phyloP scores from a whole-genome alignment of 495 filamentous ascomycete genomes.

The Neurospora pannonica region DNA sequence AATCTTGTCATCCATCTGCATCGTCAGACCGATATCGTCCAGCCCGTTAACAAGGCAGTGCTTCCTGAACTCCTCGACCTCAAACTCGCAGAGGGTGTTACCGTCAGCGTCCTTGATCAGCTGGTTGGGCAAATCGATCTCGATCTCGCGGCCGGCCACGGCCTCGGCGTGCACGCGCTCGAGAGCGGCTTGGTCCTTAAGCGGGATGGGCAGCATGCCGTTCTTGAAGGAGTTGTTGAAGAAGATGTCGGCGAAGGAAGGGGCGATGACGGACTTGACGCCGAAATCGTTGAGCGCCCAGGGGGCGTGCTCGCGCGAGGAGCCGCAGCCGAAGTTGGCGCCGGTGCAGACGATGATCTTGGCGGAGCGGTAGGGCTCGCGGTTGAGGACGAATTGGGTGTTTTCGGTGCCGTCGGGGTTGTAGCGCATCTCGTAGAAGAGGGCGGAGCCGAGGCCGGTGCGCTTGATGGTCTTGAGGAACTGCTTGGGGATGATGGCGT shows the following conservation, averaged over 20 bases:
- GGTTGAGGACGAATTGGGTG: slow-evolving; percentile 79
- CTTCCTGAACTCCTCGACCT: slow-evolving; percentile 85
- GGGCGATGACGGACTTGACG: slow-evolving; percentile 87
- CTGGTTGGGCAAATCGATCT: slow-evolving; percentile 84
- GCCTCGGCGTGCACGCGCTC: slow-evolving; percentile 71
- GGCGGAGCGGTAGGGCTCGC: slow-evolving; percentile 71
- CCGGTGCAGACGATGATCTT: slow-evolving; percentile 94
- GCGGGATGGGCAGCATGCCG: slow-evolving; percentile 86
- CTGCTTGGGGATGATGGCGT: slow-evolving; percentile 98
- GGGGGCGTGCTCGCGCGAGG: slow-evolving; percentile 88
- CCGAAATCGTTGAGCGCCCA: slow-evolving; percentile 97
- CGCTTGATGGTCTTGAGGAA: slow-evolving; percentile 99
- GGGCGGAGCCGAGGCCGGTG: slow-evolving; percentile 78
- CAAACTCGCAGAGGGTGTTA: slow-evolving; percentile 62
- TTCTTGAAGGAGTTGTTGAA: slow-evolving; percentile 99
- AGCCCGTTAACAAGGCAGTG: slow-evolving; percentile 92
- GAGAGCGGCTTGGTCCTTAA: slow-evolving; percentile 57
- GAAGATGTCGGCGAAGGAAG: slow-evolving; percentile 94
- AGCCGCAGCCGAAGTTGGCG: slow-evolving; percentile 91
- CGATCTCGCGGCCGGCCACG: slow-evolving; percentile 72
- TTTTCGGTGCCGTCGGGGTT: slow-evolving; percentile 63
- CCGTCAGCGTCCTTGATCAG: slow-evolving; percentile 68
- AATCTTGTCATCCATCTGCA: slow-evolving; percentile 88
- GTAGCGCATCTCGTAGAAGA: slow-evolving; percentile 79
- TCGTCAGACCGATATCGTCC: slow-evolving; percentile 91